Evolutionary conservation across 306 rosid genomes (phyloP).

Genomic region (Fragaria vesca): DNA sequence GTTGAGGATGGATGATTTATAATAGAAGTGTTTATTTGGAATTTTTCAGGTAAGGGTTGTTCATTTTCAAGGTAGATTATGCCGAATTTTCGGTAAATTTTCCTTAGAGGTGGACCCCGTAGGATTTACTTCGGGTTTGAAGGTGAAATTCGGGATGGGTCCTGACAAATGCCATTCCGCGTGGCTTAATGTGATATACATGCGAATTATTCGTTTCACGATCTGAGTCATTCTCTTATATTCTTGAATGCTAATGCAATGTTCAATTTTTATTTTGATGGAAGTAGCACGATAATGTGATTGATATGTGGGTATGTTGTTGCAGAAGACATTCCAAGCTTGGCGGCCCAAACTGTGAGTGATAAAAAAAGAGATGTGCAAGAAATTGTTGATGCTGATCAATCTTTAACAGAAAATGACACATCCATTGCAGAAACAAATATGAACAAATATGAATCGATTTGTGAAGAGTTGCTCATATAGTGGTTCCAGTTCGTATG

Average conservation of each 20-base stretch:
- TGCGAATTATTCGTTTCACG: too few relatives aligned
- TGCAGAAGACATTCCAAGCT: constrained; percentile 22
- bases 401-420: constrained; percentile 16
- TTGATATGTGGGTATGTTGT: background rate
- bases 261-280: background rate
- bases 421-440: constrained; percentile 4
- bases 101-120: too few relatives aligned
- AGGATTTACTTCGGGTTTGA: too few relatives aligned
- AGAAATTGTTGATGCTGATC: constrained; percentile 27
- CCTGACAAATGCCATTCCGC: background rate
- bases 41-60: too few relatives aligned
- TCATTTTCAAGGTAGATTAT: too few relatives aligned
- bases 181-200: background rate
- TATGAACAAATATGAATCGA: constrained; percentile 18
- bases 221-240: background rate
- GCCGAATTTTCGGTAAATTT: too few relatives aligned
- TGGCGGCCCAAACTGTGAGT: background rate
- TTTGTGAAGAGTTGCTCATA: constrained; percentile 31
- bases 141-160: too few relatives aligned
- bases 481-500: constrained; percentile 26
- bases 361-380: constrained; percentile 29
- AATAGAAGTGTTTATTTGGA: too few relatives aligned
- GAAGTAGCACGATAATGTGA: background rate
- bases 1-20: too few relatives aligned
- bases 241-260: background rate